Evolutionary conservation across 1,139 yeast species (phyloP).

Genomic region (Blastobotrys indianensis): DNA sequence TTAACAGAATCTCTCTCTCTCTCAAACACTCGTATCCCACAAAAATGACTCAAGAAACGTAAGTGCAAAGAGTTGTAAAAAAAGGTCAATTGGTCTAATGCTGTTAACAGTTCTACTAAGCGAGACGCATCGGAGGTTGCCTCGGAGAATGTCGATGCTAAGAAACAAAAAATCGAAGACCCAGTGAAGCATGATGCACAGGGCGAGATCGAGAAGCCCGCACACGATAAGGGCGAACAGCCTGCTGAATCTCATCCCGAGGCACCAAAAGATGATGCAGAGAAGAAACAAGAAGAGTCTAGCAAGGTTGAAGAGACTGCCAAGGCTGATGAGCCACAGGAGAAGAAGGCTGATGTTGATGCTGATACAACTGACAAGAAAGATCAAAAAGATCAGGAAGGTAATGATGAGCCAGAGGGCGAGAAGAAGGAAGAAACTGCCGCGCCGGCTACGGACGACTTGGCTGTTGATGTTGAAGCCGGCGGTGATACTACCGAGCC

Average conservation of each 20-base stretch:
- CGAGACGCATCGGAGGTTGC: slow-evolving; percentile 13
- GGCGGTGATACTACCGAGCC: neutral
- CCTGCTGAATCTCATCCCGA: neutral
- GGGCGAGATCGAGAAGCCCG: slow-evolving; percentile 2
- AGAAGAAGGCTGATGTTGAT: neutral
- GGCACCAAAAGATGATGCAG: neutral
- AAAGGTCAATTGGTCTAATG: too few relatives aligned
- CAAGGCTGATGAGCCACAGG: neutral
- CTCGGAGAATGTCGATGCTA: slow-evolving; percentile 8
- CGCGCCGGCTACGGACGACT: neutral
- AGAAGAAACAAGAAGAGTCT: neutral
- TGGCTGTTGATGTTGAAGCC: neutral
- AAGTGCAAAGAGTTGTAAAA: too few relatives aligned
- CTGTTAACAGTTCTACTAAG: slow-evolving; percentile 10
- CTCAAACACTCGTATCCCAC: too few relatives aligned
- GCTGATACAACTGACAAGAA: neutral
- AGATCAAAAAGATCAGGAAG: neutral
- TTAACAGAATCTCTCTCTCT: too few relatives aligned
- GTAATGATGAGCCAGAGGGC: neutral
- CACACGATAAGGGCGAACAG: neutral
- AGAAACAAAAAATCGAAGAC: slow-evolving; percentile 11
- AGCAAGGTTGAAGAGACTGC: neutral
- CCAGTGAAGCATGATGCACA: slow-evolving; percentile 4
- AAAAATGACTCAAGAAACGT: too few relatives aligned
- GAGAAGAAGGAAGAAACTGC: slow-evolving; percentile 6